These are phyloP conservation scores for Hypericum androsaemum DNA, from an alignment of 345 rosid genomes.

Conservation along the genomic window DNA sequence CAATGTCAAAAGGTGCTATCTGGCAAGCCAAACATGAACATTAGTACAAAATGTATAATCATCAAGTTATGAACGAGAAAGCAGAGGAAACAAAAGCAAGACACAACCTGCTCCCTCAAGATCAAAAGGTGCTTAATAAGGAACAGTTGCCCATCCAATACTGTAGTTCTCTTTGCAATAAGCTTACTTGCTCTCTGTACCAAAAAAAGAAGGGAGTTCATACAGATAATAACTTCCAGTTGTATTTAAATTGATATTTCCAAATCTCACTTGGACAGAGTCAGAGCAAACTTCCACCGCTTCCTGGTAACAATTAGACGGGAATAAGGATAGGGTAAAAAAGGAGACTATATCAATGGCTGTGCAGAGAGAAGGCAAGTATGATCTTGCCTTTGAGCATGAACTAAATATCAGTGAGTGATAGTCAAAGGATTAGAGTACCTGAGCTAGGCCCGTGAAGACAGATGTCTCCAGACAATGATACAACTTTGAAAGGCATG, in stretches of 20 bases:
- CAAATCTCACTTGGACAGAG: constrained; percentile 73
- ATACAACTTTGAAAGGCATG: constrained; percentile 86
- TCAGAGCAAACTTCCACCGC: constrained; percentile 87
- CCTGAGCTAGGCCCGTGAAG: constrained; percentile 98
- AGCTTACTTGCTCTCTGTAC: constrained; percentile 86
- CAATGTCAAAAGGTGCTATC: constrained; percentile 97
- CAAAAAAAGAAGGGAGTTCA: constrained; percentile 3
- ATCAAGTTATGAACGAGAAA: constrained; percentile 12
- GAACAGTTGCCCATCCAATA: constrained; percentile 93
- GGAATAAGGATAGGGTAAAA: constrained; percentile 12
- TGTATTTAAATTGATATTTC: constrained; percentile 1
- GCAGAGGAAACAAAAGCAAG: constrained; percentile 12
- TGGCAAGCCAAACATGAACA: constrained; percentile 25
- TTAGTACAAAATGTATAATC: constrained; percentile 1
- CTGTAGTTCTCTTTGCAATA: constrained; percentile 58
- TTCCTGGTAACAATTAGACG: constrained; percentile 44
- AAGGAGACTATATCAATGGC: constrained; percentile 10
- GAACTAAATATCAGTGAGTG: constrained; percentile 1
- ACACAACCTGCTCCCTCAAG: constrained; percentile 81
- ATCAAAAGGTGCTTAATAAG: constrained; percentile 89
- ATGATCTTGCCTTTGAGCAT: constrained; percentile 1
- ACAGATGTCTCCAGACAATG: constrained; percentile 74
- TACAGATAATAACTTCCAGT: background rate
- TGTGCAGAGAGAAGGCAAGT: constrained; percentile 11
- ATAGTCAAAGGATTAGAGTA: constrained; percentile 19